A percentile compares a stretch with the other conserved stretches of the same genome.
These are phyloP conservation scores for Boletellus sp. DNA, from an alignment of 768 basidiomycete genomes.

Conservation along the genomic window DNA sequence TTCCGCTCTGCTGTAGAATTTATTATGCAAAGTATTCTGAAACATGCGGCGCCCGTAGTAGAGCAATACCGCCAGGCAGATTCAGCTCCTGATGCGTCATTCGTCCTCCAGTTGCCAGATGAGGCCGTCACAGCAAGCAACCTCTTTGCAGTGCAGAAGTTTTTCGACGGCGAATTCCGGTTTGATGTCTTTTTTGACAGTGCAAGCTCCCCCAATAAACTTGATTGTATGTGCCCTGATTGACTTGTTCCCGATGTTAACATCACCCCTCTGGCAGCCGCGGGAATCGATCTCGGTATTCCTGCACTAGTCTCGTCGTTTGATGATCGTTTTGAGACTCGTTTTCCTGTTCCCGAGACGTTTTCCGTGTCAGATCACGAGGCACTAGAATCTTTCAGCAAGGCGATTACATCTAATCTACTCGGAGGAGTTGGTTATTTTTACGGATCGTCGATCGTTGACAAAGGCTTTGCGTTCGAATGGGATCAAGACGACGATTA, in stretches of 20 bases:
- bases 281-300: conserved; percentile 65
- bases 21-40: conserved; percentile 58
- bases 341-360: conserved; percentile 66
- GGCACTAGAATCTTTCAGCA: conserved; percentile 69
- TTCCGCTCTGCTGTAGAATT: conserved; percentile 41
- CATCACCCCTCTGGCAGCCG: conserved; percentile 40
- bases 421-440: conserved; percentile 95
- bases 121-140: conserved; percentile 71
- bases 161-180: conserved; percentile 78
- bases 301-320: conserved; percentile 60
- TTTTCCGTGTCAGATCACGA: conserved; percentile 45
- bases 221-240: conserved; percentile 51
- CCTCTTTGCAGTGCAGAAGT: conserved; percentile 83
- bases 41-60: conserved; percentile 52
- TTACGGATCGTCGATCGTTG: conserved; percentile 85
- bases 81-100: conserved; percentile 72
- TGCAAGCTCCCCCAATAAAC: conserved; percentile 56
- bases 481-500: conserved; percentile 75
- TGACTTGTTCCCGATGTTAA: conserved; percentile 2
- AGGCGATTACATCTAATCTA: conserved; percentile 85
- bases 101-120: conserved; percentile 71
- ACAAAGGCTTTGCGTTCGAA: conserved; percentile 81
- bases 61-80: conserved; percentile 47
- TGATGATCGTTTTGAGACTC: conserved; percentile 58
- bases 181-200: conserved; percentile 91